phyloP scores from a whole-genome alignment of 2,329 filamentous ascomycete species.

The Juglanconis oblonga region DNA sequence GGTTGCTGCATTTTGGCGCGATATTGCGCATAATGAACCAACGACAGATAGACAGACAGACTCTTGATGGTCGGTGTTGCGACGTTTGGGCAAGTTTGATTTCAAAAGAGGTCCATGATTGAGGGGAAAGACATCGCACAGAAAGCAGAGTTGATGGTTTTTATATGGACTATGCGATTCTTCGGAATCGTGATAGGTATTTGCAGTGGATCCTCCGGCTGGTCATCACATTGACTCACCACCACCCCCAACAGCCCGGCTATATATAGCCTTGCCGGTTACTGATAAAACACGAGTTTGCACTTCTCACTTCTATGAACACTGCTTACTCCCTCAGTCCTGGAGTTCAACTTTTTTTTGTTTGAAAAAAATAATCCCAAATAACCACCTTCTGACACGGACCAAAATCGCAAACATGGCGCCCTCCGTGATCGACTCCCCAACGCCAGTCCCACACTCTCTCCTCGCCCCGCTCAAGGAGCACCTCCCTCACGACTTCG shows the following conservation, averaged over 20 bases:
- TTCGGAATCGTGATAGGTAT: neutral
- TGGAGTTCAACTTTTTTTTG: neutral
- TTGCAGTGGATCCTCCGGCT: neutral
- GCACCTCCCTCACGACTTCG: constrained; percentile 57
- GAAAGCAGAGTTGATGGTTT: neutral
- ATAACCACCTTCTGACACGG: neutral
- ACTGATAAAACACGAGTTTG: neutral
- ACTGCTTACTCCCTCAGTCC: neutral
- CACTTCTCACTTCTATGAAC: neutral
- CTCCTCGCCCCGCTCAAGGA: constrained; percentile 47
- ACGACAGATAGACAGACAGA: neutral
- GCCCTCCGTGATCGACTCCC: constrained; percentile 20
- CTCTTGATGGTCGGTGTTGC: neutral
- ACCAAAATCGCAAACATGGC: constrained; percentile 4
- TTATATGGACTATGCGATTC: neutral
- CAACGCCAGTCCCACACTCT: constrained; percentile 20
- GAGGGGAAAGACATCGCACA: too few relatives aligned
- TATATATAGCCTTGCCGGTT: neutral
- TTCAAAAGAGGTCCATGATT: too few relatives aligned
- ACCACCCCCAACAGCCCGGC: neutral
- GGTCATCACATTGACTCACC: neutral
- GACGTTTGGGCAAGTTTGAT: neutral
- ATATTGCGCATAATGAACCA: neutral
- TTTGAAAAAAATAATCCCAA: neutral
- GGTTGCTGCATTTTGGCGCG: neutral